Evolutionary conservation across 495 filamentous ascomycete species (phyloP).

Genomic region (Bryoglossum gracile): DNA sequence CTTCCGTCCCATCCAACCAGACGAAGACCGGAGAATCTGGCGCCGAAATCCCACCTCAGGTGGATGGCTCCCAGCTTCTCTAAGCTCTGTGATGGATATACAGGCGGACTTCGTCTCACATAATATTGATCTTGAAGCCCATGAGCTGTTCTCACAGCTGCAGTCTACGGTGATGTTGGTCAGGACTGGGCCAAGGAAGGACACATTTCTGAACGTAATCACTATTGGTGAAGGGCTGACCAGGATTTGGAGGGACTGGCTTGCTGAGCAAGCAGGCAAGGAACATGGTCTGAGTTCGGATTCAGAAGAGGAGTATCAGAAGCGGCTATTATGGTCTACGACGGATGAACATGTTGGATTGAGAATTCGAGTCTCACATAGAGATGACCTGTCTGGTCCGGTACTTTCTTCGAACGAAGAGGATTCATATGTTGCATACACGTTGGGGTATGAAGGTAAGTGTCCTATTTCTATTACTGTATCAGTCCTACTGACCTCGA

Average conservation of each 20-base stretch:
- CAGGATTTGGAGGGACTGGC: slow-evolving; percentile 63
- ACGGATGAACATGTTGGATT: slow-evolving; percentile 46
- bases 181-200: slow-evolving; percentile 51
- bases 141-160: slow-evolving; percentile 66
- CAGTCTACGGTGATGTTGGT: slow-evolving; percentile 63
- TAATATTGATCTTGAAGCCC: slow-evolving; percentile 55
- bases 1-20: slow-evolving; percentile 13
- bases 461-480: too few relatives aligned
- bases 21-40: slow-evolving; percentile 2
- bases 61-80: slow-evolving; percentile 21
- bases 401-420: slow-evolving; percentile 34
- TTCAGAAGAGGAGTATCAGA: neutral
- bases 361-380: slow-evolving; percentile 43
- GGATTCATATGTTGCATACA: slow-evolving; percentile 38
- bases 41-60: slow-evolving; percentile 14
- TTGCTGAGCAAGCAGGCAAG: slow-evolving; percentile 35
- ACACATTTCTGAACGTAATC: slow-evolving; percentile 51
- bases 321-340: slow-evolving; percentile 50
- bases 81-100: slow-evolving; percentile 8
- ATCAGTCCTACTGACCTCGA: neutral
- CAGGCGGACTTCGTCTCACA: slow-evolving; percentile 41
- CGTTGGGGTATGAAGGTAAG: neutral
- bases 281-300: neutral
- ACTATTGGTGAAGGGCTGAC: slow-evolving; percentile 57
- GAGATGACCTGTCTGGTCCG: slow-evolving; percentile 25